Percentiles rank a stretch among this genome's conserved stretches.
Evolutionary conservation across 1,284 basidiomycete species (phyloP).

Genomic region (Cutaneotrichosporon mucoides): DNA sequence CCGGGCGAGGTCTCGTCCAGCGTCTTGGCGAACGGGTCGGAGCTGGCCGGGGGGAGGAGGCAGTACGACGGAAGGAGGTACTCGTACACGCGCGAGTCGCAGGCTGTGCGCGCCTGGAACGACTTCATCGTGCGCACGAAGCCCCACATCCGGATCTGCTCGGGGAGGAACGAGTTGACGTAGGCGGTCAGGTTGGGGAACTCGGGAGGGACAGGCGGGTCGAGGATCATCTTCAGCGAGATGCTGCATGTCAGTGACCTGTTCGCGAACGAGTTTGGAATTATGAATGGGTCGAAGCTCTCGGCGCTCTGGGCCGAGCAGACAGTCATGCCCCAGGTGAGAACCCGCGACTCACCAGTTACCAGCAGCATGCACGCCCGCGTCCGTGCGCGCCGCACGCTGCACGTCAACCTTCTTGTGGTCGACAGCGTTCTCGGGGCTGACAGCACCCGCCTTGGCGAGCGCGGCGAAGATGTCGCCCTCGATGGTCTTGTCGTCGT

Average conservation of each 20-base stretch:
- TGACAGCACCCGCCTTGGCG: slow-evolving; percentile 84
- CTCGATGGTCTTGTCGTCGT: slow-evolving; percentile 73
- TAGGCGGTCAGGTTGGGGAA: slow-evolving; percentile 57
- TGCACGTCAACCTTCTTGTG: slow-evolving; percentile 82
- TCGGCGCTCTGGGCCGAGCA: too few relatives aligned
- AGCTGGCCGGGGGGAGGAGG: slow-evolving; percentile 83
- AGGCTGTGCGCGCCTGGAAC: slow-evolving; percentile 84
- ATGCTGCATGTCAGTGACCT: slow-evolving; percentile 45
- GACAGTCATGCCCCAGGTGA: not conserved
- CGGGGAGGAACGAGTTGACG: slow-evolving; percentile 81
- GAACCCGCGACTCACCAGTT: slow-evolving; percentile 55
- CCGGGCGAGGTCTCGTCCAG: slow-evolving; percentile 48
- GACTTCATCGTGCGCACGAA: slow-evolving; percentile 83
- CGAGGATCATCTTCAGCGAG: slow-evolving; percentile 81
- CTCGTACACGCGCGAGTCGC: slow-evolving; percentile 93
- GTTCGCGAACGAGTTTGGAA: not conserved
- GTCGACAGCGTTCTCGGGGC: slow-evolving; percentile 85
- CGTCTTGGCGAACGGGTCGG: slow-evolving; percentile 58
- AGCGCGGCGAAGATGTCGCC: slow-evolving; percentile 84
- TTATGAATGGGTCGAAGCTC: not conserved
- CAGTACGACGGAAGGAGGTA: slow-evolving; percentile 95
- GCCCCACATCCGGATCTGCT: slow-evolving; percentile 89
- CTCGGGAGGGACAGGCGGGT: slow-evolving; percentile 65
- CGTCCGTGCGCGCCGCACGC: slow-evolving; percentile 91
- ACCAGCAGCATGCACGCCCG: slow-evolving; percentile 94